Conservation (phyloP, 2,329 filamentous ascomycete genomes). For the Xylariaceae sp. region DNA sequence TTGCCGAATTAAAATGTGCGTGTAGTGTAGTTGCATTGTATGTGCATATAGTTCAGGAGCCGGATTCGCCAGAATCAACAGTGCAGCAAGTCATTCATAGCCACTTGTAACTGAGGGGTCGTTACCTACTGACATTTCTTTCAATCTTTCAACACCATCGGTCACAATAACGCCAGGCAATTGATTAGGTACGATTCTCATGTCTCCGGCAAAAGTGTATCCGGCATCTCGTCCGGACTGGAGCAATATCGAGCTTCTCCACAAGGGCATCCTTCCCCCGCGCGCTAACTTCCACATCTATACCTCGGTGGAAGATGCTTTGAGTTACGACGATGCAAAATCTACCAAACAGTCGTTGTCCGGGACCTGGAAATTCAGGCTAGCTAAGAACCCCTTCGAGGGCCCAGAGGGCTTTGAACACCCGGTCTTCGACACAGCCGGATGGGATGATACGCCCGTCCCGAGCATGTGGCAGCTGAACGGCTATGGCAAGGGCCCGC, state of each 20-base stretch:
- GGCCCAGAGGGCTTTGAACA: constrained; percentile 35
- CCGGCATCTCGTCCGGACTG: constrained; percentile 45
- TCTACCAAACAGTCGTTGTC: constrained; percentile 41
- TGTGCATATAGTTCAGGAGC: too few species aligned
- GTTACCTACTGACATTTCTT: neutral
- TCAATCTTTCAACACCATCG: neutral
- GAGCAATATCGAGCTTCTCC: constrained; percentile 55
- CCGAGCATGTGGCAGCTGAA: constrained; percentile 70
- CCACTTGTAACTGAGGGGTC: too few species aligned
- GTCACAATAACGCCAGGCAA: neutral
- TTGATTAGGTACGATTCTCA: neutral
- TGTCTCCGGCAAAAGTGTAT: constrained; percentile 13
- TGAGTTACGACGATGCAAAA: constrained; percentile 38
- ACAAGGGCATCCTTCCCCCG: constrained; percentile 53
- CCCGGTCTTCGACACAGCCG: constrained; percentile 26
- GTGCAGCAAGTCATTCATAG: neutral
- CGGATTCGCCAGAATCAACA: neutral
- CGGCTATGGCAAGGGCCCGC: constrained; percentile 58
- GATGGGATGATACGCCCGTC: constrained; percentile 54
- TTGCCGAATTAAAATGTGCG: too few species aligned
- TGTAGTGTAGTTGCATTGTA: too few species aligned
- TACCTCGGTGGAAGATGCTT: constrained; percentile 43
- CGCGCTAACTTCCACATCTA: constrained; percentile 55
- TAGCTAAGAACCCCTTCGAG: constrained; percentile 38
- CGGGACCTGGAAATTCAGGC: constrained; percentile 47